These are phyloP conservation scores for Anacardium occidentale DNA, from an alignment of 345 rosid genomes.

Conservation along the genomic window DNA sequence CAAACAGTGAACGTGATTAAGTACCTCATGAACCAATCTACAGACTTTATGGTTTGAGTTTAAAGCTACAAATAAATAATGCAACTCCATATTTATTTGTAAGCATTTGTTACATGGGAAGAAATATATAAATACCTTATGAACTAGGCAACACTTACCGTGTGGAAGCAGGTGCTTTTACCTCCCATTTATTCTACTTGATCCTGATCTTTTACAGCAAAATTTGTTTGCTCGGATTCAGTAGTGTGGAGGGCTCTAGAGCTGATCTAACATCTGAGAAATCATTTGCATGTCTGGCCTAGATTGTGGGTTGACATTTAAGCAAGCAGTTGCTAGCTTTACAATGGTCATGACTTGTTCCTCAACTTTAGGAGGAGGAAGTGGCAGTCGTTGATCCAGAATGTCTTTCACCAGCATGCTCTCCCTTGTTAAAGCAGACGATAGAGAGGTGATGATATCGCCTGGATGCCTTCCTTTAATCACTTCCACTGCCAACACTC, in stretches of 20 bases:
- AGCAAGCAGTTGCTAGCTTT: slow-evolving; percentile 33
- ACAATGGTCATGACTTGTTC: slow-evolving; percentile 19
- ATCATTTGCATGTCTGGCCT: slow-evolving; percentile 39
- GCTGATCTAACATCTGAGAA: slow-evolving; percentile 16
- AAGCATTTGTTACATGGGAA: neutral
- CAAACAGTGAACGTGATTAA: too few relatives aligned
- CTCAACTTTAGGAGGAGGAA: slow-evolving; percentile 25
- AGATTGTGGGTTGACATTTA: slow-evolving; percentile 28
- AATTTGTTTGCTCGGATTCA: neutral
- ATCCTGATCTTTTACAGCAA: neutral
- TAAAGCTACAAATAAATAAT: neutral
- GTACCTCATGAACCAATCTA: too few relatives aligned
- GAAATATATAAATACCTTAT: too few relatives aligned
- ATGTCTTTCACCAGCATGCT: neutral
- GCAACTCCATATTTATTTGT: neutral
- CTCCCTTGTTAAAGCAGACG: neutral
- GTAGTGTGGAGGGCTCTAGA: neutral
- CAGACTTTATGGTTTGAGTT: too few relatives aligned
- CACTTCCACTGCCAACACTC: slow-evolving; percentile 29
- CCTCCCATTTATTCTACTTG: neutral
- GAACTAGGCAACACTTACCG: neutral
- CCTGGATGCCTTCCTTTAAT: slow-evolving; percentile 30
- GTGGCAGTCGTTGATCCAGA: slow-evolving; percentile 29
- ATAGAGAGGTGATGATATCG: slow-evolving; percentile 13
- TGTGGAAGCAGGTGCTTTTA: neutral